These are phyloP conservation scores for Penicillium mononematosum DNA, from an alignment of 495 filamentous ascomycete species.

Conservation along the genomic window DNA sequence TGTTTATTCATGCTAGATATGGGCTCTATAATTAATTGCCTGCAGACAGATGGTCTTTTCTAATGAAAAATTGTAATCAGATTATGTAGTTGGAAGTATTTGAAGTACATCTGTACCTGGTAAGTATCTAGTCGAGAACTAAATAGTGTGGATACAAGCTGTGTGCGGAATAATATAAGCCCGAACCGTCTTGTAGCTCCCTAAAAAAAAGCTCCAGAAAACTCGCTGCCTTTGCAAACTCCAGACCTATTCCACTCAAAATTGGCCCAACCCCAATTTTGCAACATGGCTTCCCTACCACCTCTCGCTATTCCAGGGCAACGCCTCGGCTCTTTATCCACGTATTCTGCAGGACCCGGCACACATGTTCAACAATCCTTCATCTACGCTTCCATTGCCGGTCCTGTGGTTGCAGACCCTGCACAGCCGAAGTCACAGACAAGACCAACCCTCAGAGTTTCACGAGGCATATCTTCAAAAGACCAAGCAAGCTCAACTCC, in stretches of 20 bases:
- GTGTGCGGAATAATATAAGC: conserved; percentile 19
- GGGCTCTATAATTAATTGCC: conserved; percentile 32
- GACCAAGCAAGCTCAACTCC: conserved; percentile 1
- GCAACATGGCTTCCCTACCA: conserved; percentile 27
- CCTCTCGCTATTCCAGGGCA: conserved; percentile 65
- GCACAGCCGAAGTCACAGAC: conserved; percentile 48
- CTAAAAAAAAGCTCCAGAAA: conserved; percentile 18
- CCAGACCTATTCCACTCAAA: conserved; percentile 2
- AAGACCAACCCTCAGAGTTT: conserved; percentile 56
- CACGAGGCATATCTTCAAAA: conserved; percentile 31
- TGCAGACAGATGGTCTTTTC: neutral
- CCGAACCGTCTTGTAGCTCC: conserved; percentile 18
- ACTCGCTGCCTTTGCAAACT: conserved; percentile 4
- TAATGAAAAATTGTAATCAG: neutral
- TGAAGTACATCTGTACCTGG: neutral
- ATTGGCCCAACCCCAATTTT: conserved; percentile 3
- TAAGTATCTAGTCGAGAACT: neutral
- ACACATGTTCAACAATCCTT: conserved; percentile 72
- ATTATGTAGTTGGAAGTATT: neutral
- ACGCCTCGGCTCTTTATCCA: conserved; percentile 63
- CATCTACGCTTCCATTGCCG: conserved; percentile 72
- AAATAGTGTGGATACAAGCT: neutral
- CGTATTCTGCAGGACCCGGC: conserved; percentile 71
- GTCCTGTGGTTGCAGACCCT: conserved; percentile 53
- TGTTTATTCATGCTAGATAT: conserved; percentile 38